A percentile compares a stretch with the other conserved stretches of the same genome.
phyloP scores from a whole-genome alignment of 257 asterid genomes.

The Lithospermum erythrorhizon region DNA sequence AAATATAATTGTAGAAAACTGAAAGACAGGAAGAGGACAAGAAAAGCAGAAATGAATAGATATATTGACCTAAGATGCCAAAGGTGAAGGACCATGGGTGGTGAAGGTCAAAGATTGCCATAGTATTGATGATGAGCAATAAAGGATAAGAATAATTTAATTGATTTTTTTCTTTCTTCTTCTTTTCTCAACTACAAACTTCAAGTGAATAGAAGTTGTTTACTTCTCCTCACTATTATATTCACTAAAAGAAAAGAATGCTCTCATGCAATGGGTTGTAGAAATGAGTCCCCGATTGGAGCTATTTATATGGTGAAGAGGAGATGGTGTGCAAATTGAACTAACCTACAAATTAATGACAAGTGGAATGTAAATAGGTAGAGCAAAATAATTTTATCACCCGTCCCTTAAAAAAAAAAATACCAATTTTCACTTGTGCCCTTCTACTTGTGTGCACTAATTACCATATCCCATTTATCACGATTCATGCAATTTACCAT shows the following conservation, averaged over 20 bases:
- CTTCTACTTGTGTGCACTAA: neutral
- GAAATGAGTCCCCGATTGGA: neutral
- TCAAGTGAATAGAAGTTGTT: conserved; percentile 3
- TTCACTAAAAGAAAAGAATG: neutral
- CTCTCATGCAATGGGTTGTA: conserved; percentile 13
- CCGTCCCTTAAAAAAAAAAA: neutral
- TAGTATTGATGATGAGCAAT: neutral
- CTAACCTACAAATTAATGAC: conserved; percentile 1
- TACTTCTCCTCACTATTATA: neutral
- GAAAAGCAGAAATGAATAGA: neutral
- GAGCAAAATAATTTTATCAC: conserved; percentile 15
- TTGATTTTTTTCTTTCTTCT: too few species aligned
- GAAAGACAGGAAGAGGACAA: neutral
- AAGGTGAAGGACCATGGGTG: conserved; percentile 22
- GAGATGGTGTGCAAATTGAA: conserved; percentile 18
- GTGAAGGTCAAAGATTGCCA: conserved; percentile 21
- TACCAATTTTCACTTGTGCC: conserved; percentile 13
- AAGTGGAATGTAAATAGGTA: conserved; percentile 21
- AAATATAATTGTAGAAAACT: neutral
- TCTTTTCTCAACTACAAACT: neutral
- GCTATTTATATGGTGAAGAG: conserved; percentile 14
- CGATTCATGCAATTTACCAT: neutral
- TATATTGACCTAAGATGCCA: conserved; percentile 28
- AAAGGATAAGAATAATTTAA: too few species aligned
- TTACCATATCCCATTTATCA: neutral